Conservation (phyloP, 1,284 basidiomycete genomes). For the Melampsora abietis-canadensis region DNA sequence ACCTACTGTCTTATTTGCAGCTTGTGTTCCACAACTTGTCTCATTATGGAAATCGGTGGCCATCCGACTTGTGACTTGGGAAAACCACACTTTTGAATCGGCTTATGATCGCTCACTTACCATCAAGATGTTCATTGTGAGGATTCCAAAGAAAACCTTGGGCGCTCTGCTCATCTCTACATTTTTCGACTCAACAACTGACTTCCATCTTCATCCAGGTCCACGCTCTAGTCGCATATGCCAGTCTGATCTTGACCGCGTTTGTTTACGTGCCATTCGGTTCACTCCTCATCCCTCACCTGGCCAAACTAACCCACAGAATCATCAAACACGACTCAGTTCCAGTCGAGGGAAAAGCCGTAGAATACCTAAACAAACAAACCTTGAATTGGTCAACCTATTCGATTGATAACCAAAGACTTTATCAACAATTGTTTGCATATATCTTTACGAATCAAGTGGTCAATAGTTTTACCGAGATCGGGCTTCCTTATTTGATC, state of each 20-base stretch:
- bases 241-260: constrained; percentile 45
- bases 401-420: constrained; percentile 60
- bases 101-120: constrained; percentile 76
- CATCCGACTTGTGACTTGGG: constrained; percentile 73
- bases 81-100: constrained; percentile 79
- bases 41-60: constrained; percentile 68
- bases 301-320: constrained; percentile 10
- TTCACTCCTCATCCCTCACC: constrained; percentile 47
- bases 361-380: constrained; percentile 49
- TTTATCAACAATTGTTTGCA: constrained; percentile 90
- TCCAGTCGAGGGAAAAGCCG: constrained; percentile 47
- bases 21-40: constrained; percentile 79
- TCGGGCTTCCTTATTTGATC: constrained; percentile 75
- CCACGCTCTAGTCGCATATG: constrained; percentile 40
- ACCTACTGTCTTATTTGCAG: constrained; percentile 79
- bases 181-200: background rate
- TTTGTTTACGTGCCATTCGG: constrained; percentile 54
- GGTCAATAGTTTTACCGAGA: constrained; percentile 74
- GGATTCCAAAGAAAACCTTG: constrained; percentile 53
- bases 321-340: constrained; percentile 29
- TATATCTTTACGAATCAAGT: constrained; percentile 89
- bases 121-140: constrained; percentile 70
- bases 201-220: background rate
- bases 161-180: constrained; percentile 67
- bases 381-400: constrained; percentile 47